Base-by-base conservation (phyloP, 83 land plant genomes). In the Larix sibirica region DNA sequence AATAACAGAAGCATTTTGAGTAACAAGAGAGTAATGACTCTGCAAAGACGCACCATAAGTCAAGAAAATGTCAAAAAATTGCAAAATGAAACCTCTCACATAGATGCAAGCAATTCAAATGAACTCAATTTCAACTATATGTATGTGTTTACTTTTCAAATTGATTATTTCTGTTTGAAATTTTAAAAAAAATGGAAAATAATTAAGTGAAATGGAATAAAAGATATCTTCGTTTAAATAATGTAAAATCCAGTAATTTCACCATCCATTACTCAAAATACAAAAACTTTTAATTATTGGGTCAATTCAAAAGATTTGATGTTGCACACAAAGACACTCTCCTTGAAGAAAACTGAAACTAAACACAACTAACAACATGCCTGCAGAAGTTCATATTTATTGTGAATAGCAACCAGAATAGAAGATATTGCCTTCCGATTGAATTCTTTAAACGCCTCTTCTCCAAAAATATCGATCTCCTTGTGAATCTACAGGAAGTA, bases 381-480 rank as follows among this genome's bases (percentile, higher is more conserved):
- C 85, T 81, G 88, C 9, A 87, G 88, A 79, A 90, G 89, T 58
- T 83, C 79, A 84, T 87, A 83, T 73, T 90, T 84, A 62, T 88
- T 84, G 84, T 85, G 86, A 23, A 95, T 76, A 12, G 88, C 70
- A 62, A 90, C 73, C 81, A 95, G 54, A 21, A 88, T 62, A 26
- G 77, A 80, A 54, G 86, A 83, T 60, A 95, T 70, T 44, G 90
- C 82, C 77, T 84, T 85, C 50, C 62, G 71, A 61, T 88, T 85
- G 17, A 84, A 82, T 68, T 90, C 87, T 65, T 83, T 84, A 24
- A 71, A 78, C 64, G 90, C 73, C 60, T 81, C 83, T 73, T 85
- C 91, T 23, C 93, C 91, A 87, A 80, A 76, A 81, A 80, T 83
- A 58, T 88, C 87, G 67, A 92, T 85, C 80, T 89, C 93, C 63